Base-by-base conservation (phyloP, 2,329 filamentous ascomycete species). In the Neopestalotiopsis sp. region DNA sequence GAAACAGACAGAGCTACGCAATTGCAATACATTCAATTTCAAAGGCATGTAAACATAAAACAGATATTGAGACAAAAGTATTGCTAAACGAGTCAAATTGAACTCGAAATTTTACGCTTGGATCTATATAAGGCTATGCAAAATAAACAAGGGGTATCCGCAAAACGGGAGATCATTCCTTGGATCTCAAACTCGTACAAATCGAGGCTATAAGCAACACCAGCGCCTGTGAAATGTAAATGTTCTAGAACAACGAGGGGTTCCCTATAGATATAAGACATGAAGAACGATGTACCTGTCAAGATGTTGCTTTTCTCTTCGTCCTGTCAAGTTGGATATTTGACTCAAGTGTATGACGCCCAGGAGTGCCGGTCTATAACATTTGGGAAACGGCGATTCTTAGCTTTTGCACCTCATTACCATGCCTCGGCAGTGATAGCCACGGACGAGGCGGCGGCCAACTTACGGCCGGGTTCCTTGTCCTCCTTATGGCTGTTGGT, bases 131-230 rank as follows among this genome's bases (percentile, higher is more conserved):
- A 24, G 20, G 12, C 14, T 63, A 34, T 63, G n/a, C 17, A 17
- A 38, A 63, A 63, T 32, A 63, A 40, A 17, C 12, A 63, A 14
- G 13, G 60, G 34, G 60, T 63, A 63, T 63, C 60, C 60, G 60
- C 28, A 34, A 34, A 34, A 63, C 17, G 40, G 24, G 34, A 63
- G 14, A 17, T 38, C 20, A 30, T 34, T 6, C 4, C 12, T 24
- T 9, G 45, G 20, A 52, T 12, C 45, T 52, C 14, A 20, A 20
- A 14, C 20, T n/a, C 20, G 45, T n/a, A 52, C 1, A 6, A 52
- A 20, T 38, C 45, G n/a, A 20, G 45, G 20, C 20, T 20, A 20
- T 9, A 52, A 52, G 45, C 45, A 52, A 52, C 17, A 52, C 45
- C 45, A 52, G 45, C 45, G 45, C 45, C 45, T 52, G 17, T 20